Evolutionary conservation across 129 eudicot species (phyloP).

Genomic region (Tanacetum coccineum): DNA sequence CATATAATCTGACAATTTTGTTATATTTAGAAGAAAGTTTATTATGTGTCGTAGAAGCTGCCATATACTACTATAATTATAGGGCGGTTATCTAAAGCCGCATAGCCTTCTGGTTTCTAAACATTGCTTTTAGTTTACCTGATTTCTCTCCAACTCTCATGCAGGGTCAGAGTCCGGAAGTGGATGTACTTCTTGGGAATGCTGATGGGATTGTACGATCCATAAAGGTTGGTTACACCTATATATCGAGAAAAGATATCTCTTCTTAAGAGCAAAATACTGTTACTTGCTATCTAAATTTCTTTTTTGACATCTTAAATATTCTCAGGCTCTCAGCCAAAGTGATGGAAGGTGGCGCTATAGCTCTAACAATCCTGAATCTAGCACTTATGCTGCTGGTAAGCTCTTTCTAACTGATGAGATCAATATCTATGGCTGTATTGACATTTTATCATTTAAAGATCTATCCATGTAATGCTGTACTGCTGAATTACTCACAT

Average conservation of each 20-base stretch:
- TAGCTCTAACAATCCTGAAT: constrained; percentile 69
- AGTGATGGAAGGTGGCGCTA: constrained; percentile 99
- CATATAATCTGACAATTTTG: too few species aligned
- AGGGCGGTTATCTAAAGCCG: not conserved
- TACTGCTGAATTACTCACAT: constrained; percentile 5
- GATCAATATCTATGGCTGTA: not conserved
- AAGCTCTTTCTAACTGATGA: constrained; percentile 3
- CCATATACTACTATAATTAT: constrained; percentile 1
- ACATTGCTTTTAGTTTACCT: constrained; percentile 8
- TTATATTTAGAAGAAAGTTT: too few species aligned
- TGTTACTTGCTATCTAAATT: constrained; percentile 16
- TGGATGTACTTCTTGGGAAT: constrained; percentile 57
- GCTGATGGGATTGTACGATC: constrained; percentile 71
- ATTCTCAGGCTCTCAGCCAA: constrained; percentile 69
- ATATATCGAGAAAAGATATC: not conserved
- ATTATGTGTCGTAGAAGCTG: too few species aligned
- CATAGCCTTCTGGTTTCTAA: constrained; percentile 2
- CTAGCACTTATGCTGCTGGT: constrained; percentile 92
- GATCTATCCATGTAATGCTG: not conserved
- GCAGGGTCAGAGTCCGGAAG: constrained; percentile 59
- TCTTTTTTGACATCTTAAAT: constrained; percentile 23
- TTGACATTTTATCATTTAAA: not conserved
- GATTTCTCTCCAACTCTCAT: constrained; percentile 9
- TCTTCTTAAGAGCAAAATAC: not conserved
- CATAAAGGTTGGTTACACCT: constrained; percentile 57